phyloP scores from a whole-genome alignment of 1,139 yeast species.

The Blastobotrys persicus region DNA sequence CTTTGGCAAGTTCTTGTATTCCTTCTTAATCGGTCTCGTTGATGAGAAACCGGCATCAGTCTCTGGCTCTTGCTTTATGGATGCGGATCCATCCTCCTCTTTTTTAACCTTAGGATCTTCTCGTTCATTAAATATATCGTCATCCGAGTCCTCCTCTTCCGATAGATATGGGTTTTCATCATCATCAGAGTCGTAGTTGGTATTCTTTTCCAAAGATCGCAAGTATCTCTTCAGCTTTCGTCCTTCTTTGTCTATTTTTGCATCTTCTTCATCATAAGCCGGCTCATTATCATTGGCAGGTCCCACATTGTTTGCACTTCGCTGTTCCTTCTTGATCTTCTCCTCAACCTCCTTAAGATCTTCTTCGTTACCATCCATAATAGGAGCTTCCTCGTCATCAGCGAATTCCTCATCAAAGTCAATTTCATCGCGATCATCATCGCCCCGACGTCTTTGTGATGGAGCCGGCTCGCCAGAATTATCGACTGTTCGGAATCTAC shows the following conservation, averaged over 20 bases:
- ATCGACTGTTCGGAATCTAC: conserved; percentile 57
- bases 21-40: conserved; percentile 27
- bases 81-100: conserved; percentile 21
- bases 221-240: conserved; percentile 79
- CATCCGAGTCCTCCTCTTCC: conserved; percentile 44
- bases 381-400: conserved; percentile 98
- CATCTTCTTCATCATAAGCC: conserved; percentile 60
- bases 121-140: conserved; percentile 16
- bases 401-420: conserved; percentile 97
- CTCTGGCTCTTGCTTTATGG: conserved; percentile 21
- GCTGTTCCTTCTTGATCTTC: conserved; percentile 86
- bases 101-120: conserved; percentile 20
- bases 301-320: conserved; percentile 72
- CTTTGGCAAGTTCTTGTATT: conserved; percentile 45
- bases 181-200: conserved; percentile 87
- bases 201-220: conserved; percentile 82
- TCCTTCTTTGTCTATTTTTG: conserved; percentile 90
- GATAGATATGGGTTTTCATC: conserved; percentile 82
- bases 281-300: conserved; percentile 45
- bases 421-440: conserved; percentile 84
- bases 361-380: conserved; percentile 94
- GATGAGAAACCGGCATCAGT: conserved; percentile 9
- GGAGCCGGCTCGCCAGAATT: conserved; percentile 34
- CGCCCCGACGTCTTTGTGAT: conserved; percentile 41
- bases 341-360: conserved; percentile 88